Evolutionary conservation across 495 filamentous ascomycete species (phyloP).

Genomic region (Neurospora africana): DNA sequence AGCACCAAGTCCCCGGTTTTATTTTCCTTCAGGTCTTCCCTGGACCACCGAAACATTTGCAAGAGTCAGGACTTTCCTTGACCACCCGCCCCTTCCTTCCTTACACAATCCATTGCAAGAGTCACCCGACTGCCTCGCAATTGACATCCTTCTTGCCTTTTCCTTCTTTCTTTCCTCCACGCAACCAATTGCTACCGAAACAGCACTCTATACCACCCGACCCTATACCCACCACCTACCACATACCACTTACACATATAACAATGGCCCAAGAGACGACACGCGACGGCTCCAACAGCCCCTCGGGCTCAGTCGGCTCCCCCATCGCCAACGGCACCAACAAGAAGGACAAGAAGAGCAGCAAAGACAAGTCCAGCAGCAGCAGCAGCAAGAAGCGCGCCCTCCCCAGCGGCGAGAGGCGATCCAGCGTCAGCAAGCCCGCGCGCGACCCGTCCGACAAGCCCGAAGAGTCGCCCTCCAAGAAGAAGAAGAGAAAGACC

Average conservation of each 20-base stretch:
- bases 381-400: constrained; percentile 18
- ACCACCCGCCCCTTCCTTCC: background rate
- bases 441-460: constrained; percentile 68
- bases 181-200: background rate
- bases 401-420: constrained; percentile 23
- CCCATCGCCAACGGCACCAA: constrained; percentile 15
- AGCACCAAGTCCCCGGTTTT: background rate
- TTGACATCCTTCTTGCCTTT: background rate
- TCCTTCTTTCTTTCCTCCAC: background rate
- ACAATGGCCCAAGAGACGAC: constrained; percentile 12
- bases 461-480: constrained; percentile 32
- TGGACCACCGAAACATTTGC: background rate
- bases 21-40: background rate
- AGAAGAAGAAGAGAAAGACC: constrained; percentile 30
- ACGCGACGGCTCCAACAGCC: constrained; percentile 14
- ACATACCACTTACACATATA: background rate
- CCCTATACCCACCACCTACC: background rate
- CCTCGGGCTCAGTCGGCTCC: constrained; percentile 13
- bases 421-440: constrained; percentile 50
- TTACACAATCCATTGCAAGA: background rate
- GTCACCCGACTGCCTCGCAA: background rate
- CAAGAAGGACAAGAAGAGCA: constrained; percentile 14
- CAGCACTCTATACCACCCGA: background rate
- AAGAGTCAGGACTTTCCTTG: background rate
- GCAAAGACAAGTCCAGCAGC: constrained; percentile 18